A percentile compares a stretch with the other conserved stretches of the same genome.
These are phyloP conservation scores for Spergularia azorica DNA, from an alignment of 179 eudicot species.

Conservation along the genomic window DNA sequence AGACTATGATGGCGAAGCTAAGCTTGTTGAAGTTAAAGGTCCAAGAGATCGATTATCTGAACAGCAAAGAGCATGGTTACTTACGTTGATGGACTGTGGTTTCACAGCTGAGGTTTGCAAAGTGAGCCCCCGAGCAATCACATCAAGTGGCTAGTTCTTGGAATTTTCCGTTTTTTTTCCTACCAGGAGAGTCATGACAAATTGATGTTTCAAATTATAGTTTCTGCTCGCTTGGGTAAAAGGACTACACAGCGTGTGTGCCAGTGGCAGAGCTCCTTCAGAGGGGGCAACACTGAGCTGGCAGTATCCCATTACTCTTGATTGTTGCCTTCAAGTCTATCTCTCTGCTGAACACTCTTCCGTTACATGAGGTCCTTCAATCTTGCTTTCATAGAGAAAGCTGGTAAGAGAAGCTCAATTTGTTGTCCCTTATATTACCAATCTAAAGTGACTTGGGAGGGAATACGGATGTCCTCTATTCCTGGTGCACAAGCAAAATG, in stretches of 20 bases:
- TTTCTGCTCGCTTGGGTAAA: neutral
- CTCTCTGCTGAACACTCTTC: neutral
- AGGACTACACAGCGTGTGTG: no score
- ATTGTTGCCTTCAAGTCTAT: neutral
- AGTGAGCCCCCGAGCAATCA: constrained; percentile 37
- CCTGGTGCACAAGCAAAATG: neutral
- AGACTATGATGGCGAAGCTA: constrained; percentile 84
- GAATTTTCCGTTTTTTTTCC: neutral
- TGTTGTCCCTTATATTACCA: neutral
- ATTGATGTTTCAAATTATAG: neutral
- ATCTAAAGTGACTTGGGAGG: neutral
- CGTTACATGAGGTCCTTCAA: neutral
- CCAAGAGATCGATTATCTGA: constrained; percentile 92
- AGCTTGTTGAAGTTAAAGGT: constrained; percentile 97
- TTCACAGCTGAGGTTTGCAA: constrained; percentile 80
- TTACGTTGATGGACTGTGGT: constrained; percentile 83
- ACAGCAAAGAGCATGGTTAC: constrained; percentile 96
- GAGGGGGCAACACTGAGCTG: neutral
- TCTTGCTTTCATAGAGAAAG: neutral
- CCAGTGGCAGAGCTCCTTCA: neutral
- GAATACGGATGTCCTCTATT: neutral
- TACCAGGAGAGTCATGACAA: neutral
- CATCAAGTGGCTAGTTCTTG: constrained; percentile 11
- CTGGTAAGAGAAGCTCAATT: constrained; percentile 12
- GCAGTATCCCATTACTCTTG: neutral